These are phyloP conservation scores for Fusarium avenaceum DNA, from an alignment of 2,329 filamentous ascomycete species.

Conservation along the genomic window DNA sequence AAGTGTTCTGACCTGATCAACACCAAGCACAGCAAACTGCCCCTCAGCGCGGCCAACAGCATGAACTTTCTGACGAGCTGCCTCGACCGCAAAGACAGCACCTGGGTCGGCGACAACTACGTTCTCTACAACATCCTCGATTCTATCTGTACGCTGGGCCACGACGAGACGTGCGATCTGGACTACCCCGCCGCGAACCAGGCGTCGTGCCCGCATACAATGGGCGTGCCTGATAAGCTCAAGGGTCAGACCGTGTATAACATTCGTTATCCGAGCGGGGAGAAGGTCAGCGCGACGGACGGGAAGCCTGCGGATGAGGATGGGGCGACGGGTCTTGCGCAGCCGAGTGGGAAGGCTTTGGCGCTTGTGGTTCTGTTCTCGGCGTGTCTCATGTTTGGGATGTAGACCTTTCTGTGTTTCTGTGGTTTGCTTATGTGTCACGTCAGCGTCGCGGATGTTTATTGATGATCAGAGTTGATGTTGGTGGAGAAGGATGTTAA, in stretches of 20 bases:
- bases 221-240: constrained; percentile 56
- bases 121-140: constrained; percentile 66
- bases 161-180: constrained; percentile 62
- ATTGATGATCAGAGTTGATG: constrained; percentile 13
- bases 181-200: constrained; percentile 61
- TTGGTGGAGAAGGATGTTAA: constrained; percentile 14
- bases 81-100: constrained; percentile 53
- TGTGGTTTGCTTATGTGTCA: neutral
- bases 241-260: constrained; percentile 60
- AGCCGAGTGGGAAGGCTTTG: constrained; percentile 21
- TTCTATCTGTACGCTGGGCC: constrained; percentile 60
- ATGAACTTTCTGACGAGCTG: constrained; percentile 67
- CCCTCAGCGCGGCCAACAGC: constrained; percentile 64
- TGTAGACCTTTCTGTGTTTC: neutral
- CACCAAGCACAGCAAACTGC: constrained; percentile 56
- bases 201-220: constrained; percentile 58
- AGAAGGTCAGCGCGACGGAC: constrained; percentile 55
- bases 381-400: constrained; percentile 23
- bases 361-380: constrained; percentile 35
- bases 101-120: constrained; percentile 64
- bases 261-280: constrained; percentile 61
- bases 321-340: constrained; percentile 1
- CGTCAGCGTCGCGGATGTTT: neutral
- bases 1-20: constrained; percentile 64
- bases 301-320: constrained; percentile 34